Conservation (phyloP, 345 rosid genomes). For the Eucalyptus decipiens region DNA sequence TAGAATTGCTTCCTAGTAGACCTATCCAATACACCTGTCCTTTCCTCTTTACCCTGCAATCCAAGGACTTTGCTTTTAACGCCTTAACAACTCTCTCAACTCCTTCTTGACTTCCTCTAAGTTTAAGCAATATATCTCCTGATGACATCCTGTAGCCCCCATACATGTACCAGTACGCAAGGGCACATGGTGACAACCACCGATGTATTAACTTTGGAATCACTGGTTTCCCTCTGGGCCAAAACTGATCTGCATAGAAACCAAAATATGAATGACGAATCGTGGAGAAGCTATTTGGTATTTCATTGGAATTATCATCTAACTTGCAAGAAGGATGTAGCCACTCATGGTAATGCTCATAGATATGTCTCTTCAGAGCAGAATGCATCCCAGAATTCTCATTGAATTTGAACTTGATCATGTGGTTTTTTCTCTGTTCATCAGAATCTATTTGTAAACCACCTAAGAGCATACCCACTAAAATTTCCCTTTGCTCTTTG, state of each 20-base stretch:
- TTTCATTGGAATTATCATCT: constrained; percentile 7
- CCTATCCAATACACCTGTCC: constrained; percentile 76
- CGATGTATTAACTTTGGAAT: constrained; percentile 83
- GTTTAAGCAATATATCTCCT: constrained; percentile 54
- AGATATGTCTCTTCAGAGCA: constrained; percentile 45
- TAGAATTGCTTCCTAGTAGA: constrained; percentile 48
- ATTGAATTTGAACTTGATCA: constrained; percentile 46
- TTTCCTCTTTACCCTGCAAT: constrained; percentile 66
- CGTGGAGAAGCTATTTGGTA: constrained; percentile 38
- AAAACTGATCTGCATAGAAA: constrained; percentile 71
- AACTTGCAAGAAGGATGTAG: constrained; percentile 41
- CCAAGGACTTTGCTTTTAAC: constrained; percentile 45
- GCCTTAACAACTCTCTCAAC: constrained; percentile 42
- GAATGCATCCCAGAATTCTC: constrained; percentile 38
- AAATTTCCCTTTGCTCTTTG: constrained; percentile 69
- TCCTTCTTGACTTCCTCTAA: constrained; percentile 57
- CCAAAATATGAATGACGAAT: constrained; percentile 45
- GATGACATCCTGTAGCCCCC: constrained; percentile 46
- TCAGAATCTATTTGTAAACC: constrained; percentile 61
- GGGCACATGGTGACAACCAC: constrained; percentile 66
- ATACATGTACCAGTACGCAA: constrained; percentile 87
- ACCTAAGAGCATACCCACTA: constrained; percentile 81
- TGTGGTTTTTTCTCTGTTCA: constrained; percentile 42
- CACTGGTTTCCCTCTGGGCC: constrained; percentile 41
- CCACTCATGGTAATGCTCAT: constrained; percentile 63